Evolutionary conservation across 805 yeast species (phyloP), one percentile per base, ranked within the genome.

Genomic region (Myxozyma neglecta): DNA sequence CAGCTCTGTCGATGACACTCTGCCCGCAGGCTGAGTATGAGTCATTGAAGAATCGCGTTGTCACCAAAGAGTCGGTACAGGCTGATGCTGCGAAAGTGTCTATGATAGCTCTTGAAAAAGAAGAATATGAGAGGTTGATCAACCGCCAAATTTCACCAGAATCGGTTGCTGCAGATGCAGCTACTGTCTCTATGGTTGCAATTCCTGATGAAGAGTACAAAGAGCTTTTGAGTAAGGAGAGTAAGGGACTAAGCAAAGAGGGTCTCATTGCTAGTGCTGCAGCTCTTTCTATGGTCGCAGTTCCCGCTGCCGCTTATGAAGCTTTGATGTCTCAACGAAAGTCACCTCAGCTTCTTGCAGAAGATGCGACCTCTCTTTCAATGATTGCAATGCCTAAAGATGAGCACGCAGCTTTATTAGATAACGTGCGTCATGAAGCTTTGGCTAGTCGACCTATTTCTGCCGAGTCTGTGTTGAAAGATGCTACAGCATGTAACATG

Each of bases 21-120:
- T 61, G 74, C 14, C 57, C 71, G 7, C 51, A 67, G 44, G 65
- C 64, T 11, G 72, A 70, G 32, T 67, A 68, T 48, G 62, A 59
- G 8, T 18, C 20, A 1, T 40, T 57, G 53, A 45, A 13, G 18
- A 51, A 57, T 14, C 45, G 56, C 6, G 32, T 8, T 7, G 35
- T 55, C 9, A 47, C 47, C 8, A 36, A 16, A 24, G 59, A 47
- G 42, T 40, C 53, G 16, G 52, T 55, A 13, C 24, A 32, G 13
- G 52, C 32, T 10, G 59, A 55, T 32, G 59, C 59, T 3, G 9
- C 48, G 35, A 24, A 32, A 20, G 16, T 52, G 39, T 57, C 61
- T 2, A 46, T 61, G 61, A 66, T 67, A 6, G 53, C 71, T 6
- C 61, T 75, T 11, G 50, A 70, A 6, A 57, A 67, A 36, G 68